phyloP scores from a whole-genome alignment of 2,329 filamentous ascomycete genomes.

The Colletotrichum aenigma region DNA sequence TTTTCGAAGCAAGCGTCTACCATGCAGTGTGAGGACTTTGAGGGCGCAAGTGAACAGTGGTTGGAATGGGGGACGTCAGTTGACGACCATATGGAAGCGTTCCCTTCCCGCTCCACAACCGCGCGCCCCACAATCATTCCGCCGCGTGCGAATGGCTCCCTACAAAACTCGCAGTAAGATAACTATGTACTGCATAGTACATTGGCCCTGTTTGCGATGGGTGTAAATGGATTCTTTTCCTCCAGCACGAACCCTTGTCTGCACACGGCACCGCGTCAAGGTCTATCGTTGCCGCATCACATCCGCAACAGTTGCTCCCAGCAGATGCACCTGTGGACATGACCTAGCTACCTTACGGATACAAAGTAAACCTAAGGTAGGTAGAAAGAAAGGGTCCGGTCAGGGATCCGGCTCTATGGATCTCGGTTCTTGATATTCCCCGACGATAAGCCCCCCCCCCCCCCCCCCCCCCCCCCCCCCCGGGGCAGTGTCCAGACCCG shows the following conservation, averaged over 20 bases:
- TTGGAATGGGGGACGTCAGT: neutral
- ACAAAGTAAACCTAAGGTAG: neutral
- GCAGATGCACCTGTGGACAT: neutral
- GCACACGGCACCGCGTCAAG: neutral
- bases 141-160: neutral
- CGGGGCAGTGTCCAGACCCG: neutral
- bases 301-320: neutral
- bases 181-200: neutral
- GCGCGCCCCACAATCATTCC: neutral
- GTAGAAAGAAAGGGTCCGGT: neutral
- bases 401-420: neutral
- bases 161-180: neutral
- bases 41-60: neutral
- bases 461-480: neutral
- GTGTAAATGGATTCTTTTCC: neutral
- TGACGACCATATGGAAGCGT: neutral
- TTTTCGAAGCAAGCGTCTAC: neutral
- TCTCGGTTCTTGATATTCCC: constrained; percentile 10
- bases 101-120: neutral
- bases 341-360: neutral
- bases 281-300: neutral
- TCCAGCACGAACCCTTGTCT: neutral
- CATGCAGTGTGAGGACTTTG: neutral
- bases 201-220: neutral
- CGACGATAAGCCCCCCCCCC: neutral